Conservation (phyloP, 192 early-diverging fungal genomes). For the Entomortierella lignicola region DNA sequence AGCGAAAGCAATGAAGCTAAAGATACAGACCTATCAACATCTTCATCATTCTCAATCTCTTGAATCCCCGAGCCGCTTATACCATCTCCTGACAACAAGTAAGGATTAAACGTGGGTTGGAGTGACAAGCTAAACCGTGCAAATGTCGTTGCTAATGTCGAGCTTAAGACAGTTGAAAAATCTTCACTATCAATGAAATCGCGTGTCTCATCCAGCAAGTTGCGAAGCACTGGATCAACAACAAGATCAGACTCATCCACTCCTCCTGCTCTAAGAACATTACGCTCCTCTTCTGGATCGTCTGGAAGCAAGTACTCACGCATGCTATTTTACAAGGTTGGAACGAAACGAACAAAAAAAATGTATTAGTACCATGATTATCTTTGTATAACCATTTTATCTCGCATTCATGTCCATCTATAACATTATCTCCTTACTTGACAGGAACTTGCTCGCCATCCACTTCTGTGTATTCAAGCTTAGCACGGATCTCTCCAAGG, state of each 20-base stretch:
- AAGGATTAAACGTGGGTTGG: slow-evolving; percentile 51
- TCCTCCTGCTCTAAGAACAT: slow-evolving; percentile 71
- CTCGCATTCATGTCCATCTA: too few species aligned
- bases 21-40: slow-evolving; percentile 53
- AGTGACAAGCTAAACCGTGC: slow-evolving; percentile 52
- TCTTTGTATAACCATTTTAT: too few species aligned
- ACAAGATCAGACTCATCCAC: slow-evolving; percentile 51
- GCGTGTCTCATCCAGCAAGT: slow-evolving; percentile 86
- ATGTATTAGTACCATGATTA: too few species aligned
- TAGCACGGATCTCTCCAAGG: slow-evolving; percentile 63
- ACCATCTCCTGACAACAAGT: slow-evolving; percentile 18
- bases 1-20: slow-evolving; percentile 74
- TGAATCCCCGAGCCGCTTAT: slow-evolving; percentile 57
- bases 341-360: too few species aligned
- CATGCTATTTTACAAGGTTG: slow-evolving; percentile 48
- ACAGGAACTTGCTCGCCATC: slow-evolving; percentile 43
- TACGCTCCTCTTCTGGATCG: slow-evolving; percentile 64
- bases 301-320: slow-evolving; percentile 73
- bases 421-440: slow-evolving; percentile 32
- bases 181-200: slow-evolving; percentile 85
- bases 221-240: slow-evolving; percentile 73
- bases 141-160: slow-evolving; percentile 61
- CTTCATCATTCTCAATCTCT: slow-evolving; percentile 68
- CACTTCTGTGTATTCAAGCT: slow-evolving; percentile 62
- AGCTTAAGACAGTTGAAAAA: slow-evolving; percentile 56